Evolutionary conservation across 2,329 filamentous ascomycete genomes (phyloP).

Genomic region (Trichoderma atrobrunneum): DNA sequence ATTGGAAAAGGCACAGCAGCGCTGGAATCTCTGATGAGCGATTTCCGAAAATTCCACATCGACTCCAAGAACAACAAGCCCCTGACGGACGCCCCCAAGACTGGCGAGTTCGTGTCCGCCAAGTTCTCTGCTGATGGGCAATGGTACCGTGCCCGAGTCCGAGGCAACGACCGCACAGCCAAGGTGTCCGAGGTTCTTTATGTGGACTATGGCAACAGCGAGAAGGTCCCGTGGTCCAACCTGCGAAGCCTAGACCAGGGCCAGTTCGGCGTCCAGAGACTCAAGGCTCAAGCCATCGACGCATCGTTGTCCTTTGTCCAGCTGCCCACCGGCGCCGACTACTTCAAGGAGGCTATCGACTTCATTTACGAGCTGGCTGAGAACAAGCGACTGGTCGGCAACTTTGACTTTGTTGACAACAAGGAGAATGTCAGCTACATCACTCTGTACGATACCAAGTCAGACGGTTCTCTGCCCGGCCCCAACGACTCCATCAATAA

Average conservation of each 20-base stretch:
- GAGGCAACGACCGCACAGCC: conserved; percentile 86
- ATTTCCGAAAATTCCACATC: conserved; percentile 88
- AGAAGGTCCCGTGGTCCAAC: conserved; percentile 79
- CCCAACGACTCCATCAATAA: conserved; percentile 82
- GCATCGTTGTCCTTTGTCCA: conserved; percentile 86
- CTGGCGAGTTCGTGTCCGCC: conserved; percentile 86
- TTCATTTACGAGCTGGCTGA: conserved; percentile 74
- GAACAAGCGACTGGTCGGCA: conserved; percentile 77
- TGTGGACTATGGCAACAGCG: conserved; percentile 94
- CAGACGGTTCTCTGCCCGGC: conserved; percentile 51
- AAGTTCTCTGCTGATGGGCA: conserved; percentile 85
- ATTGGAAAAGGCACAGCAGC: conserved; percentile 82
- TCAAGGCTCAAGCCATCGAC: conserved; percentile 84
- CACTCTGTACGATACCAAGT: conserved; percentile 79
- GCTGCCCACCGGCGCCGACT: conserved; percentile 77
- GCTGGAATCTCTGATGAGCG: conserved; percentile 81
- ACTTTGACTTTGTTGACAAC: conserved; percentile 77
- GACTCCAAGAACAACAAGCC: conserved; percentile 76
- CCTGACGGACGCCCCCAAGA: conserved; percentile 75
- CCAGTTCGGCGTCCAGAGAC: conserved; percentile 76
- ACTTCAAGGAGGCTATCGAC: conserved; percentile 74
- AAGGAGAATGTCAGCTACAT: conserved; percentile 82
- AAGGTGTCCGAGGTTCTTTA: conserved; percentile 90
- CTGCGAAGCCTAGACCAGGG: conserved; percentile 76
- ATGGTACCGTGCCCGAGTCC: conserved; percentile 91